Conservation (phyloP, 805 yeast species). For the Torulaspora indica region DNA sequence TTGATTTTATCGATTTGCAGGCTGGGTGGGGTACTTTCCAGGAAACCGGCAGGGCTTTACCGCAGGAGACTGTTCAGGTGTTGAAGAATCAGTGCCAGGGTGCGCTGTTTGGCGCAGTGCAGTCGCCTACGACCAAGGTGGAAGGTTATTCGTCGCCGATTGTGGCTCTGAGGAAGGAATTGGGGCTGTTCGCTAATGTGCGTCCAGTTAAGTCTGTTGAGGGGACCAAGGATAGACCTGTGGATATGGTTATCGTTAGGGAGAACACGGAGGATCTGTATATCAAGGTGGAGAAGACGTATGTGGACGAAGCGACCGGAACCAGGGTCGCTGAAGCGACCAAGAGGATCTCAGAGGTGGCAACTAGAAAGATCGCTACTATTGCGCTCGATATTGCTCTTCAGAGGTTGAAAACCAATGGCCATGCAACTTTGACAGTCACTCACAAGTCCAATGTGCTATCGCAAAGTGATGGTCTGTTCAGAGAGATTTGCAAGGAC, state of each 20-base stretch:
- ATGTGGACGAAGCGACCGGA: constrained; percentile 65
- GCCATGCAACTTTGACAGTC: constrained; percentile 64
- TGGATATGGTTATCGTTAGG: constrained; percentile 96
- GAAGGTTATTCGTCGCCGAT: constrained; percentile 97
- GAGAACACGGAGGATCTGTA: constrained; percentile 98
- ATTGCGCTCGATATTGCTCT: constrained; percentile 91
- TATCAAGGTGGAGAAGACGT: constrained; percentile 85
- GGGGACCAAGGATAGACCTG: constrained; percentile 72
- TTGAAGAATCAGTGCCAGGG: constrained; percentile 86
- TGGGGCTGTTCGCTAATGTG: constrained; percentile 93
- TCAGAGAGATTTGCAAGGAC: constrained; percentile 71
- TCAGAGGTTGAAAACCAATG: constrained; percentile 75
- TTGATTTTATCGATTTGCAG: constrained; percentile 79
- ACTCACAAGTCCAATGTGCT: constrained; percentile 96
- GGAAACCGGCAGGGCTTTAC: constrained; percentile 92
- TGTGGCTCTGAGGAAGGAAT: constrained; percentile 93
- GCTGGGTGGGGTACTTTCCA: constrained; percentile 96
- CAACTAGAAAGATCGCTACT: constrained; percentile 79
- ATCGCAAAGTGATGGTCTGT: constrained; percentile 88
- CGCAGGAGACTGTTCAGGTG: constrained; percentile 80
- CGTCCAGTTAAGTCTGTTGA: constrained; percentile 95
- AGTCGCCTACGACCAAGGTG: constrained; percentile 89
- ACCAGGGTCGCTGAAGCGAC: constrained; percentile 93
- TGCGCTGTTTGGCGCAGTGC: constrained; percentile 96
- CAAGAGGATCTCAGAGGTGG: constrained; percentile 88